Percentiles rank a stretch among this genome's conserved stretches.
Evolutionary conservation across 306 rosid genomes (phyloP).

Genomic region (Prunus mume): DNA sequence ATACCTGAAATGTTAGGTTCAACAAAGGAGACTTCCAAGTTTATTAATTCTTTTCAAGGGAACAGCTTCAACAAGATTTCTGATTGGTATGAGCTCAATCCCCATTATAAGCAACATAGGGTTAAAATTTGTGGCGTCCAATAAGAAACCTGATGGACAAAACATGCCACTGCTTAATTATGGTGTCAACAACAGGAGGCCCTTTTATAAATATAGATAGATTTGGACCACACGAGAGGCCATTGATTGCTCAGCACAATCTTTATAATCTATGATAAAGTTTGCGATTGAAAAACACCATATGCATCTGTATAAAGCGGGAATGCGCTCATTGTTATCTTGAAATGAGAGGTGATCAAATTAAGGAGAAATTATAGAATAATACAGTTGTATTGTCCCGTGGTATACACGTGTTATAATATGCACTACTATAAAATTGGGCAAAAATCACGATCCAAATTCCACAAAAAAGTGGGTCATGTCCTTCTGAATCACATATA

Average conservation of each 20-base stretch:
- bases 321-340: background rate
- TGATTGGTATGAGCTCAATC: background rate
- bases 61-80: constrained; percentile 11
- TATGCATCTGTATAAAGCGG: background rate
- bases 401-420: too few species aligned
- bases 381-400: too few species aligned
- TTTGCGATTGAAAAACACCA: background rate
- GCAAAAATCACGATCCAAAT: too few species aligned
- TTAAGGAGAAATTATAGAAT: too few species aligned
- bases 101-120: constrained; percentile 2
- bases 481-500: too few species aligned
- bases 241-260: constrained; percentile 10
- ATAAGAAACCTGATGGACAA: background rate
- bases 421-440: too few species aligned
- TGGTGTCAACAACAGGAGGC: constrained; percentile 13
- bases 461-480: too few species aligned
- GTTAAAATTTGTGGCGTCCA: background rate
- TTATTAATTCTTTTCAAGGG: constrained; percentile 20
- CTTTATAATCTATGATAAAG: background rate
- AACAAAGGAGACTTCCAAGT: background rate
- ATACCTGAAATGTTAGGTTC: constrained; percentile 31
- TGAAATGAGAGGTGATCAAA: background rate
- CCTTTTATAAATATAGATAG: background rate
- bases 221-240: constrained; percentile 15
- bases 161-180: constrained; percentile 23